phyloP scores from a whole-genome alignment of 2,329 filamentous ascomycete genomes.

The Tolypocladium tundrense region DNA sequence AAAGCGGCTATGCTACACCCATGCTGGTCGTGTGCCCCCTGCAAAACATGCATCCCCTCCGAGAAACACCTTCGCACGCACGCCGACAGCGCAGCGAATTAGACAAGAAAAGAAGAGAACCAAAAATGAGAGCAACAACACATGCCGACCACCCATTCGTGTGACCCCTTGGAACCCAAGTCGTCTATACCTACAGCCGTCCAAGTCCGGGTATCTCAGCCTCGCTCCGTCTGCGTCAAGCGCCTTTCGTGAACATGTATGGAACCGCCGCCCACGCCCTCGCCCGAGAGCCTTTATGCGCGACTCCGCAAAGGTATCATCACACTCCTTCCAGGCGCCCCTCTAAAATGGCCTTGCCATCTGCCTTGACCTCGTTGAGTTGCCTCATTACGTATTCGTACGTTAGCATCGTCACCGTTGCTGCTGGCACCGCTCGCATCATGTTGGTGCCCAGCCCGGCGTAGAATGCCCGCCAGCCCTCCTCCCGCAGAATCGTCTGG shows the following conservation, averaged over 20 bases:
- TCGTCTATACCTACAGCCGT: slow-evolving; percentile 23
- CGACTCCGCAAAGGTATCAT: neutral
- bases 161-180: slow-evolving; percentile 14
- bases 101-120: slow-evolving; percentile 4
- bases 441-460: slow-evolving; percentile 96
- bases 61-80: neutral
- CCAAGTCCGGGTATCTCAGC: slow-evolving; percentile 23
- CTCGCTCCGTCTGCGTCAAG: slow-evolving; percentile 6
- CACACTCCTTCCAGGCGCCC: neutral
- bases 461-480: slow-evolving; percentile 95
- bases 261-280: neutral
- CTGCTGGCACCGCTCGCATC: slow-evolving; percentile 88
- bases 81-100: neutral
- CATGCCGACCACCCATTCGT: slow-evolving; percentile 10
- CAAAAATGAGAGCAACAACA: slow-evolving; percentile 6
- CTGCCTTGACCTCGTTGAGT: slow-evolving; percentile 32
- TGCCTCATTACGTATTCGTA: slow-evolving; percentile 68
- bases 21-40: neutral
- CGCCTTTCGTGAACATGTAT: neutral
- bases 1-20: neutral
- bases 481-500: slow-evolving; percentile 74
- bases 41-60: neutral
- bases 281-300: neutral
- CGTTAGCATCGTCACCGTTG: slow-evolving; percentile 94
- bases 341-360: slow-evolving; percentile 16